Evolutionary conservation across 1,284 basidiomycete genomes (phyloP).

Genomic region (Naganishia liquefaciens): DNA sequence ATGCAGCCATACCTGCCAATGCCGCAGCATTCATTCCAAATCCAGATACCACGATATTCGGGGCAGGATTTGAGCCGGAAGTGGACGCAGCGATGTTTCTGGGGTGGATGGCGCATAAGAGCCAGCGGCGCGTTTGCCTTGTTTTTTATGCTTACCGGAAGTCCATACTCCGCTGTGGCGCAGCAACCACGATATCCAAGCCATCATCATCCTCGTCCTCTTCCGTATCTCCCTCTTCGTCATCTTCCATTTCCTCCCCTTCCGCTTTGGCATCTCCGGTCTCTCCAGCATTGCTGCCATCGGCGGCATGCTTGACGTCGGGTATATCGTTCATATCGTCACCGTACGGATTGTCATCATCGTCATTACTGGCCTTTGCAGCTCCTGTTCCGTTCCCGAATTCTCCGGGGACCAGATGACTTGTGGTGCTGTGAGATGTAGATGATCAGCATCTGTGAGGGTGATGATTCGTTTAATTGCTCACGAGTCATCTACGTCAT

Average conservation of each 20-base stretch:
- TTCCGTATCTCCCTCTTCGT: slow-evolving; percentile 43
- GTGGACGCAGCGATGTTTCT: slow-evolving; percentile 23
- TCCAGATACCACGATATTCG: slow-evolving; percentile 31
- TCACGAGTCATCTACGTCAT: slow-evolving; percentile 18
- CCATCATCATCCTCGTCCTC: slow-evolving; percentile 49
- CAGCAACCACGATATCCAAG: slow-evolving; percentile 50
- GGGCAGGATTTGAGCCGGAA: slow-evolving; percentile 19
- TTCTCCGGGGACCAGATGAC: slow-evolving; percentile 9
- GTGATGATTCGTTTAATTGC: not conserved
- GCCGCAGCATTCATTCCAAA: slow-evolving; percentile 32
- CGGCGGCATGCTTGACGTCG: slow-evolving; percentile 34
- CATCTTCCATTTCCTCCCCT: slow-evolving; percentile 40
- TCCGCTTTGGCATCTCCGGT: slow-evolving; percentile 16
- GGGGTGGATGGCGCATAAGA: slow-evolving; percentile 8
- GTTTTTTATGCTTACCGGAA: slow-evolving; percentile 41
- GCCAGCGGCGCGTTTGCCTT: not conserved
- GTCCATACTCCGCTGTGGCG: slow-evolving; percentile 44
- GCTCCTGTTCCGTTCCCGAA: slow-evolving; percentile 6
- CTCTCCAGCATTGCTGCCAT: not conserved
- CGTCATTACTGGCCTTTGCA: not conserved
- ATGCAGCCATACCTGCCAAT: slow-evolving; percentile 7
- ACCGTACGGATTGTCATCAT: slow-evolving; percentile 15
- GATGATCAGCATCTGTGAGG: not conserved
- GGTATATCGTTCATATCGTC: slow-evolving; percentile 37
- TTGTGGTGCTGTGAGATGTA: not conserved